Base-by-base conservation (phyloP, 2,329 filamentous ascomycete species). In the Dactylellina drechsleri region DNA sequence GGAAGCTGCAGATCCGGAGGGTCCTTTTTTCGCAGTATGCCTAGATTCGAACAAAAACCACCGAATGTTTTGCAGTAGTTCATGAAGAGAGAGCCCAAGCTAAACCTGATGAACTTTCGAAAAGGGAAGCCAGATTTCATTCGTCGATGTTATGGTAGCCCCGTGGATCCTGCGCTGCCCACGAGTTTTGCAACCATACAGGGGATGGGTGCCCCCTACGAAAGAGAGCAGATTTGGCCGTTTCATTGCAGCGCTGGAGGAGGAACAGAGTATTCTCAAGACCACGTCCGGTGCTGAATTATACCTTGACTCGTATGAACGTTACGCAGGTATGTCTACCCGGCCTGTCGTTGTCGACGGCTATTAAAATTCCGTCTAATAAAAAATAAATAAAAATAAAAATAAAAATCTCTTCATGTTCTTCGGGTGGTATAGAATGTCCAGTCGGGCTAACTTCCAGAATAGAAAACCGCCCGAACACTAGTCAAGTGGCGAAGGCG, bases 231-330 rank as follows among this genome's bases (percentile, higher is more conserved):
- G 82, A 71, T 82, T 82, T 78, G 82, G 78, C 28, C 77, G 77
- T 8, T 83, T 82, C 81, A 77, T 83, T 43, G 78, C 81, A 36
- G 82, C 82, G 12, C 62, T 83, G 2, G 82, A 83, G 76, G 79
- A 78, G 23, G 80, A 81, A 52, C 81, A 81, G 65, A 80, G 81
- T 53, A 79, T 83, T 36, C 80, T 79, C 68, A 81, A 79, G 57
- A 83, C 82, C 0, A 82, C 81, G 5, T 82, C 81, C 66, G 72
- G 78, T 20, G 81, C 82, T 76, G 85, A 88, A 53, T 82, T 91
- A 65, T 92, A 91, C 79, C 80, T 89, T 67, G 89, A 91, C 78
- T 89, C 87, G 76, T 86, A 92, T 85, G 81, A 87, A 83, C 77
- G 89, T 85, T 86, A 87, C 85, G 84, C 84, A 80, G 84, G 85